Evolutionary conservation across 139 green algal genomes (phyloP), one percentile per base, ranked within the genome.

Genomic region (Chloropicon primus): DNA sequence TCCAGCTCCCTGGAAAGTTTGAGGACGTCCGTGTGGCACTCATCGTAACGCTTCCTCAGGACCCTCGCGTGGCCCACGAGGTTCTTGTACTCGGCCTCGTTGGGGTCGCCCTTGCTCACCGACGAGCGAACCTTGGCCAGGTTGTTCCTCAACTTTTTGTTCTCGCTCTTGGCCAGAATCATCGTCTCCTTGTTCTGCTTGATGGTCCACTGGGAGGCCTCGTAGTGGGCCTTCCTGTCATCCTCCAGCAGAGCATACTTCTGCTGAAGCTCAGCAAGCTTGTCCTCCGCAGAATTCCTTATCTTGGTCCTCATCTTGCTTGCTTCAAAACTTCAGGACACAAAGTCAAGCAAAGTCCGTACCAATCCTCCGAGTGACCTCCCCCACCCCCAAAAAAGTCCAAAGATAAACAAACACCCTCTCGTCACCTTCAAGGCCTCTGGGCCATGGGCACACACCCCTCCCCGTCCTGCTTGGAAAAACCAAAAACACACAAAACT

Each of bases 151-250:
- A 90, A 78, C 26, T 88, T 80, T 75, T 86, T 86, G 80, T 90
- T 90, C 76, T 90, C 84, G 54, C 82, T 84, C 77, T 90, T 90
- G 0, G 82, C 75, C 54, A 72, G 71, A 41, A 82, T 21, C 54
- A 88, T 74, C 25, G 80, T 88, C 54, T 90, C 84, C 26, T 80
- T 77, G 78, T 90, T 90, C 76, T 90, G 86, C 79, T 87, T 87
- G 62, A 90, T 90, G 29, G 81, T 90, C 81, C 84, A 84, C 26
- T 88, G 84, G 28, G 76, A 78, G 26, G 77, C 81, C 41, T 86
- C 82, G 29, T 81, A 85, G 72, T 80, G 82, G 26, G 80, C 77
- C 81, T 86, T 85, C 17, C 71, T 2, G 75, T 89, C 85, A 0
- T 76, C 78, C 81, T 89, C 85, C 24, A 83, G 72, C n/a, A 83